Conservation (phyloP, 768 basidiomycete species). For the Rickenella mellea region DNA sequence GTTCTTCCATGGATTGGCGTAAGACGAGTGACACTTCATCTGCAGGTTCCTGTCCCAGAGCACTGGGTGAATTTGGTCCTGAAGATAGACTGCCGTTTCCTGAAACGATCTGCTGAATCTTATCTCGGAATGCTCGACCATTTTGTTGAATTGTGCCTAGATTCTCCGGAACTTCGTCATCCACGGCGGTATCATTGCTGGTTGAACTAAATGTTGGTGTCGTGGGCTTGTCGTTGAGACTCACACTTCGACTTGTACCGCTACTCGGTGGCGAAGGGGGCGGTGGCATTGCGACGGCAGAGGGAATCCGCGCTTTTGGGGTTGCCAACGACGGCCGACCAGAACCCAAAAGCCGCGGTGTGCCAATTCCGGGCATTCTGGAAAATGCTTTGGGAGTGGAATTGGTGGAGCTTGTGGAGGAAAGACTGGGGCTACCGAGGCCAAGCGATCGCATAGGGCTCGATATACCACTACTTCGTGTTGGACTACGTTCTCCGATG, state of each 20-base stretch:
- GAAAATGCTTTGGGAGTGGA: not conserved
- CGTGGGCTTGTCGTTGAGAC: conserved; percentile 3
- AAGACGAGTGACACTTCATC: not conserved
- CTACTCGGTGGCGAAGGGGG: conserved; percentile 48
- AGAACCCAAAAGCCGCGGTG: conserved; percentile 7
- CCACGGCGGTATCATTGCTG: conserved; percentile 11
- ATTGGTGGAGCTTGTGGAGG: conserved; percentile 5
- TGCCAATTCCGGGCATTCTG: not conserved
- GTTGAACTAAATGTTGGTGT: conserved; percentile 10
- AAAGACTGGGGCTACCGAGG: conserved; percentile 7
- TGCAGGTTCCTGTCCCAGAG: not conserved
- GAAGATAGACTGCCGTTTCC: conserved; percentile 13
- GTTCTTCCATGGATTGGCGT: conserved; percentile 3
- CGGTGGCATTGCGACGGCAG: conserved; percentile 74
- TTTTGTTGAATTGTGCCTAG: conserved; percentile 14
- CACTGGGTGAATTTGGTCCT: not conserved
- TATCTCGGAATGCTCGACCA: conserved; percentile 36
- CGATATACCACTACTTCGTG: conserved; percentile 9
- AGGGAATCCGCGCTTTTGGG: conserved; percentile 59
- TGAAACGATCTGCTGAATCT: conserved; percentile 34
- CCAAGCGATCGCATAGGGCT: conserved; percentile 4
- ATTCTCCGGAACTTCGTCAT: conserved; percentile 5
- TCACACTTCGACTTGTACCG: not conserved
- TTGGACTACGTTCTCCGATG: conserved; percentile 11
- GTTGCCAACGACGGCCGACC: conserved; percentile 31